Evolutionary conservation across 345 rosid genomes (phyloP).

Genomic region (Aurinia saxatilis): DNA sequence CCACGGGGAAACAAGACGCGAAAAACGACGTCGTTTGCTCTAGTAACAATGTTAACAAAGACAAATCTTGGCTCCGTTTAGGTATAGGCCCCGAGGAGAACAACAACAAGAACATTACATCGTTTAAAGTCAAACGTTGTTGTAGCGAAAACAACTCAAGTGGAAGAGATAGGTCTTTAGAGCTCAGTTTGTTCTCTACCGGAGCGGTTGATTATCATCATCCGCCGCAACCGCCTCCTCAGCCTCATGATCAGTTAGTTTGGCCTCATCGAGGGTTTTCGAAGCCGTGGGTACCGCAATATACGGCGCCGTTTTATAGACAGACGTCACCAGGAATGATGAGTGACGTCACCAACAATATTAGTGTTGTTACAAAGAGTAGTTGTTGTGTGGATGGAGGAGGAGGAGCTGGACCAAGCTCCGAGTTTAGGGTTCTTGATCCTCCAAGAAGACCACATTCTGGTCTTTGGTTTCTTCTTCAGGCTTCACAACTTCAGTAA

Average conservation of each 20-base stretch:
- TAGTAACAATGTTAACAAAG: slow-evolving; percentile 26
- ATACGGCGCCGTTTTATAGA: slow-evolving; percentile 41
- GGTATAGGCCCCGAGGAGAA: slow-evolving; percentile 52
- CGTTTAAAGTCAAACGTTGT: slow-evolving; percentile 24
- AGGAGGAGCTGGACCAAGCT: slow-evolving; percentile 52
- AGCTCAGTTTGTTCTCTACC: slow-evolving; percentile 56
- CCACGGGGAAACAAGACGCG: slow-evolving; percentile 25
- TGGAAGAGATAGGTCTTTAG: slow-evolving; percentile 39
- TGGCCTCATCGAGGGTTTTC: slow-evolving; percentile 12
- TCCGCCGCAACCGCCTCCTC: not conserved
- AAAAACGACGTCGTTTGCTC: slow-evolving; percentile 10
- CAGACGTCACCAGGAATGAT: slow-evolving; percentile 31
- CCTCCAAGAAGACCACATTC: slow-evolving; percentile 72
- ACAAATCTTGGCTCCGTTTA: slow-evolving; percentile 74
- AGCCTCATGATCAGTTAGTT: slow-evolving; percentile 25
- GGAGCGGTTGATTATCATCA: slow-evolving; percentile 7
- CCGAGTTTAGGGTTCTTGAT: slow-evolving; percentile 62
- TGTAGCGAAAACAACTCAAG: slow-evolving; percentile 30
- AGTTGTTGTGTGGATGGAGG: slow-evolving; percentile 9
- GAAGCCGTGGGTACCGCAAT: slow-evolving; percentile 41
- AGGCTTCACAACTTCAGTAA: slow-evolving; percentile 89
- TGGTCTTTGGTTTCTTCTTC: slow-evolving; percentile 91
- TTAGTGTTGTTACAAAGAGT: slow-evolving; percentile 3
- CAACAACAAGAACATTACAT: slow-evolving; percentile 9
- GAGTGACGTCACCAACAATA: slow-evolving; percentile 11